Percentiles rank a stretch among this genome's conserved stretches.
Conservation (phyloP, 2,329 filamentous ascomycete genomes). For the Curvularia hawaiiensis region DNA sequence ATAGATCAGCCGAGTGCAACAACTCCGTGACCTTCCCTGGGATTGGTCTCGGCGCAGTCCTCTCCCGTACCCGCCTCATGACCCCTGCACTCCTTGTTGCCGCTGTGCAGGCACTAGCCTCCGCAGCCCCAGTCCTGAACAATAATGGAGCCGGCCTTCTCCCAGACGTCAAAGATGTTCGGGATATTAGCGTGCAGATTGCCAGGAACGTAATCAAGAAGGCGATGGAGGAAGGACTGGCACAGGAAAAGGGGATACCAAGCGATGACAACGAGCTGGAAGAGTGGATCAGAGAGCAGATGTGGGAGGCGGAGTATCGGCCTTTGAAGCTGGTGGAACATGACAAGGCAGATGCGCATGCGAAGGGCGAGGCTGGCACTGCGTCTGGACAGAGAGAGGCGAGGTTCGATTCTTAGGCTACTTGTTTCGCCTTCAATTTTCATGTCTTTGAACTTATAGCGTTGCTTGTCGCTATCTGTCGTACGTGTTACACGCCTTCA, state of each 20-base stretch:
- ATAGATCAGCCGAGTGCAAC: constrained; percentile 75
- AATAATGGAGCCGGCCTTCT: constrained; percentile 69
- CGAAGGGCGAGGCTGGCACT: constrained; percentile 62
- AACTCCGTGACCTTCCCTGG: constrained; percentile 86
- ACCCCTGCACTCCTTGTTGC: constrained; percentile 82
- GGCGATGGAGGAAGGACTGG: constrained; percentile 71
- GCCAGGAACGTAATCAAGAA: constrained; percentile 75
- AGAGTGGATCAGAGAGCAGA: constrained; percentile 76
- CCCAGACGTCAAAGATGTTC: constrained; percentile 75
- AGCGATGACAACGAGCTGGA: constrained; percentile 61
- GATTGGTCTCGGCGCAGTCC: constrained; percentile 79
- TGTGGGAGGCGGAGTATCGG: constrained; percentile 77
- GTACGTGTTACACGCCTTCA: neutral
- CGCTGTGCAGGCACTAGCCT: constrained; percentile 74
- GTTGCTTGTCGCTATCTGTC: neutral
- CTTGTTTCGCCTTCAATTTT: neutral
- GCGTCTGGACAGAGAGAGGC: constrained; percentile 33
- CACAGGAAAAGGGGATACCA: constrained; percentile 70
- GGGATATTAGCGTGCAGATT: constrained; percentile 77
- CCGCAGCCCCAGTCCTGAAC: constrained; percentile 70
- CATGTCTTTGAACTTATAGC: neutral
- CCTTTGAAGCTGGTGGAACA: constrained; percentile 63
- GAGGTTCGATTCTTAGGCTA: constrained; percentile 10
- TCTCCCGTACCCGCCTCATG: constrained; percentile 69
- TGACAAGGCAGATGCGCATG: constrained; percentile 60